Evolutionary conservation across 129 eudicot species (phyloP), one percentile per base, ranked within the genome.

Genomic region (Logfia minima): DNA sequence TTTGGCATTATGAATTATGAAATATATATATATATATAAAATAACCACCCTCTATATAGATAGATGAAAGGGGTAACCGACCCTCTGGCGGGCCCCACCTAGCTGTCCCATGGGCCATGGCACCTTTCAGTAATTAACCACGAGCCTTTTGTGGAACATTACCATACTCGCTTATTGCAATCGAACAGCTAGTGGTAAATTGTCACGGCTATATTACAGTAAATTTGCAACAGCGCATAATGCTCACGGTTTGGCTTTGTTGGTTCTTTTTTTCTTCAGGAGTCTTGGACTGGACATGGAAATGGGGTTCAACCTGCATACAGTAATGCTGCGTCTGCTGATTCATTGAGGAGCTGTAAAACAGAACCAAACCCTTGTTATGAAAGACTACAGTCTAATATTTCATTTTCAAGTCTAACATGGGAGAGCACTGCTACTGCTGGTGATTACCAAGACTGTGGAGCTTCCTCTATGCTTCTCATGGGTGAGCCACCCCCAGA

Each of bases 361-460:
- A 93, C 97, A 3, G 98, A 93, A 37, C 97, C 97, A 22, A 84
- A 72, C 72, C 60, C 74, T 56, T 82, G 86, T 70, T 88, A 78
- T 7, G 78, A 89, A 2, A 85, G 82, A 75, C 96, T 74, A 69
- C 80, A 84, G 37, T 90, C 96, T 10, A 82, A 79, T 83, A 76
- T 92, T 43, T 88, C 98, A 2, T 93, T 88, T 87, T 90, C 96
- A 45, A 89, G 86, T 78, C 81, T 88, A 35, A 87, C 92, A 0
- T 97, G 97, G 31, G 98, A 93, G 70, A 89, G 89, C 62, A 88
- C 86, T 79, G 91, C 80, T 34, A 95, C 81, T 45, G 90, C 80
- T 28, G 97, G 83, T 31, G 97, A 93, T 81, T 84, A 90, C 84
- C 98, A 93, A 82, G 98, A 90, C 60, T 93, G 92, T 84, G 97